These are phyloP conservation scores for Magnusiomyces paraingens DNA, from an alignment of 1,139 yeast genomes.

Conservation along the genomic window DNA sequence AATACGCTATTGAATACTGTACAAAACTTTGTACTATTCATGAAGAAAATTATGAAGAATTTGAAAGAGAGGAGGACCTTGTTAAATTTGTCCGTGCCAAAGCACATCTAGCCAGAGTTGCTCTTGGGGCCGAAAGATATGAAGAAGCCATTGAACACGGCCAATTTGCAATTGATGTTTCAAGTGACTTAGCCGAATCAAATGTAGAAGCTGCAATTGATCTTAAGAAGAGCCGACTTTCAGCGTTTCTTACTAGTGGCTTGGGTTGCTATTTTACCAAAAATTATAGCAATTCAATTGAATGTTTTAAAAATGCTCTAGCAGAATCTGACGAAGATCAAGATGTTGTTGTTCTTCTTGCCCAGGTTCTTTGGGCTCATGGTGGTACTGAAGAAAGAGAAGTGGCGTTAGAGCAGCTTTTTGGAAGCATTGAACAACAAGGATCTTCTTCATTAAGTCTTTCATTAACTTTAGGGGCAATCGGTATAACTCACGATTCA, in stretches of 20 bases:
- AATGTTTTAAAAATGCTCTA: slow-evolving; percentile 57
- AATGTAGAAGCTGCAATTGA: slow-evolving; percentile 24
- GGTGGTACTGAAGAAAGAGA: slow-evolving; percentile 68
- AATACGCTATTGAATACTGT: slow-evolving; percentile 46
- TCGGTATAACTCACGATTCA: slow-evolving; percentile 59
- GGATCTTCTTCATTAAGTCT: slow-evolving; percentile 53
- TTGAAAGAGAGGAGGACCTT: slow-evolving; percentile 45
- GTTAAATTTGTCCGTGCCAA: slow-evolving; percentile 52
- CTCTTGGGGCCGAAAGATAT: slow-evolving; percentile 53
- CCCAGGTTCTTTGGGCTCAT: slow-evolving; percentile 73
- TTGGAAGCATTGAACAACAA: slow-evolving; percentile 49
- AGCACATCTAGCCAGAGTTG: slow-evolving; percentile 63
- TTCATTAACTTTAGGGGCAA: slow-evolving; percentile 71
- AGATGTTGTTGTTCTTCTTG: slow-evolving; percentile 61
- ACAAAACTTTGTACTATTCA: slow-evolving; percentile 42
- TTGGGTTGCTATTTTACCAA: slow-evolving; percentile 57
- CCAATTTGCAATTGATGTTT: slow-evolving; percentile 47
- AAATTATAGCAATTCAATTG: slow-evolving; percentile 58
- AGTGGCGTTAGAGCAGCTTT: slow-evolving; percentile 55
- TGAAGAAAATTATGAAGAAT: slow-evolving; percentile 53
- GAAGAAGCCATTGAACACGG: slow-evolving; percentile 57
- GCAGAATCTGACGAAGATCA: slow-evolving; percentile 49
- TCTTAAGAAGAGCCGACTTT: slow-evolving; percentile 35
- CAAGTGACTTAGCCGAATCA: slow-evolving; percentile 37
- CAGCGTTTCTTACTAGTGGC: slow-evolving; percentile 65